Evolutionary conservation across 2,329 filamentous ascomycete genomes (phyloP).

Genomic region (Verticillium longisporum): DNA sequence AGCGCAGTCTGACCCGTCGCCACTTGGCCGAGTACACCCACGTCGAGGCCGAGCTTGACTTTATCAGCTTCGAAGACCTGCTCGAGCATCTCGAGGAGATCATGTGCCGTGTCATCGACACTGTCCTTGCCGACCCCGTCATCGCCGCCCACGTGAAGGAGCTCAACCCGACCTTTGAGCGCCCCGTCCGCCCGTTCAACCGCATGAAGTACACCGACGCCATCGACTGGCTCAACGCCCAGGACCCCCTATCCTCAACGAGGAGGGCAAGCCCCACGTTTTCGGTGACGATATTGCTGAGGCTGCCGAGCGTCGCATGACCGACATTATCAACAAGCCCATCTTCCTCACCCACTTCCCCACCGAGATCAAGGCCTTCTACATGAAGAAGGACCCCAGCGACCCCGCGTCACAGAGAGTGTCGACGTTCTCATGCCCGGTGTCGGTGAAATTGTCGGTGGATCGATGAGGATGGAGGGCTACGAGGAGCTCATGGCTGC

Average conservation of each 20-base stretch:
- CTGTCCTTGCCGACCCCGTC: constrained; percentile 65
- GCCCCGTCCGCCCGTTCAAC: constrained; percentile 78
- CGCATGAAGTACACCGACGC: constrained; percentile 94
- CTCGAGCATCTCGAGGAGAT: constrained; percentile 81
- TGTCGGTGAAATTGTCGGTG: constrained; percentile 94
- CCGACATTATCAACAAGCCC: constrained; percentile 88
- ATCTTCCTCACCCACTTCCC: constrained; percentile 98
- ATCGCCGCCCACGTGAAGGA: constrained; percentile 69
- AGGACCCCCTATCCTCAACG: constrained; percentile 79
- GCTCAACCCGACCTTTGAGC: constrained; percentile 85
- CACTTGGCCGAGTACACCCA: constrained; percentile 96
- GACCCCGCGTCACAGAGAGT: constrained; percentile 86
- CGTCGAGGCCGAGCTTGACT: constrained; percentile 93
- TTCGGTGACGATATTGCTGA: constrained; percentile 99
- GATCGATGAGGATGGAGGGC: constrained; percentile 91
- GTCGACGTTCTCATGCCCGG: constrained; percentile 85
- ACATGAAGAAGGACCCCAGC: constrained; percentile 84
- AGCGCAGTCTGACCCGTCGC: constrained; percentile 89
- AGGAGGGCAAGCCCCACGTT: constrained; percentile 80
- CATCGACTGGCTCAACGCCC: constrained; percentile 86
- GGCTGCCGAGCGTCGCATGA: constrained; percentile 94
- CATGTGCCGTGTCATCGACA: constrained; percentile 78
- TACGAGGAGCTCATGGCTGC: constrained; percentile 84
- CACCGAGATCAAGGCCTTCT: constrained; percentile 95
- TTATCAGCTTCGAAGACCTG: constrained; percentile 86